phyloP scores from a whole-genome alignment of 176 grass and related monocot genomes.

The Musa troglodytarum region DNA sequence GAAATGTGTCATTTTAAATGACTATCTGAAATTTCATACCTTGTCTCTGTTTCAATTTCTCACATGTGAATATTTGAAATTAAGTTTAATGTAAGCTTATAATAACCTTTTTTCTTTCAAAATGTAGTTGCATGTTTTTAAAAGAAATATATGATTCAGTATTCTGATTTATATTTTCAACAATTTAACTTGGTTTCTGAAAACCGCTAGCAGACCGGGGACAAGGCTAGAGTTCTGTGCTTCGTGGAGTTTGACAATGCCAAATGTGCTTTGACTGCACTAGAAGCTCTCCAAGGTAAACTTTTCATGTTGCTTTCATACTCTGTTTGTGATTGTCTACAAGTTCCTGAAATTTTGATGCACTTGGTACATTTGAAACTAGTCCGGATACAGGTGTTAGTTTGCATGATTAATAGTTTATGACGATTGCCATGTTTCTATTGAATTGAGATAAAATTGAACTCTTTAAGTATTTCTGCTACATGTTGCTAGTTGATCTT shows the following conservation, averaged over 20 bases:
- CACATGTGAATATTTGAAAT: too few species aligned
- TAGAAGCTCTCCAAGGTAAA: slow-evolving; percentile 55
- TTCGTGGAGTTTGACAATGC: slow-evolving; percentile 77
- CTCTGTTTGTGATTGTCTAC: neutral
- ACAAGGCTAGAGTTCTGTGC: slow-evolving; percentile 72
- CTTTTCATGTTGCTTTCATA: slow-evolving; percentile 3
- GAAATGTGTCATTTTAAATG: too few species aligned
- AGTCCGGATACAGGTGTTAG: too few species aligned
- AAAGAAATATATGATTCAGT: neutral
- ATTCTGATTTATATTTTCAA: neutral
- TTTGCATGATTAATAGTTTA: too few species aligned
- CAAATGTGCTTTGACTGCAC: slow-evolving; percentile 37
- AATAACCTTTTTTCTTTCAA: neutral
- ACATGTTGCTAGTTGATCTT: too few species aligned
- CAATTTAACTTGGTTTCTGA: neutral
- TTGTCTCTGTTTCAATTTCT: too few species aligned
- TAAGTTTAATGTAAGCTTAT: neutral
- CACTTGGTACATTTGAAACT: neutral
- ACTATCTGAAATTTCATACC: too few species aligned
- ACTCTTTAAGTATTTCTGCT: too few species aligned
- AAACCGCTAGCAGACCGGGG: slow-evolving; percentile 43
- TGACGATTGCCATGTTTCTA: too few species aligned
- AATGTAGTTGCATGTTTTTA: neutral
- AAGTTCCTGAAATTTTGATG: neutral
- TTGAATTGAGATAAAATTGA: too few species aligned